Evolutionary conservation across 768 basidiomycete species (phyloP).

Genomic region (Naganishia friedmannii): DNA sequence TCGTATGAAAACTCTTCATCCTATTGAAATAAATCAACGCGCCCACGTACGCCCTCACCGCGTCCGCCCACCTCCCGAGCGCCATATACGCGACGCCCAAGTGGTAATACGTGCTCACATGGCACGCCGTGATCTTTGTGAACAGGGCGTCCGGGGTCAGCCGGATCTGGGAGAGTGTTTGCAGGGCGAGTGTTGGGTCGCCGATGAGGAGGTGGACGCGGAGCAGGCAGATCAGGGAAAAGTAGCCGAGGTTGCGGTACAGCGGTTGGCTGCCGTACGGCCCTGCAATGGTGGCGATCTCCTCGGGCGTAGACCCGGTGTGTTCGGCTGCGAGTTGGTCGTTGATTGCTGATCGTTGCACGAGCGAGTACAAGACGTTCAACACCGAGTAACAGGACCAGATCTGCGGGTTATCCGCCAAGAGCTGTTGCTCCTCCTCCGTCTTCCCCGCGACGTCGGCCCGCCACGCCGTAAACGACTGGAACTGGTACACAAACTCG

Average conservation of each 20-base stretch:
- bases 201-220: conserved; percentile 94
- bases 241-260: conserved; percentile 94
- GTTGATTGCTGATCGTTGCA: conserved; percentile 94
- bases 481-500: conserved; percentile 85
- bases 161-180: conserved; percentile 91
- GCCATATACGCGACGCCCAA: conserved; percentile 96
- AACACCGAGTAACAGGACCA: conserved; percentile 98
- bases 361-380: conserved; percentile 95
- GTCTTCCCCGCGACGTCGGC: conserved; percentile 74
- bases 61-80: conserved; percentile 90
- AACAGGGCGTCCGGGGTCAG: conserved; percentile 89
- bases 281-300: conserved; percentile 78
- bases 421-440: conserved; percentile 76
- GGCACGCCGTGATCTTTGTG: conserved; percentile 92
- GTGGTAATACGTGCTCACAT: conserved; percentile 85
- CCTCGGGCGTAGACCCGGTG: conserved; percentile 73
- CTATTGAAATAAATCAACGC: conserved; percentile 93
- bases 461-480: conserved; percentile 89
- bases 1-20: conserved; percentile 93
- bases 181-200: conserved; percentile 73
- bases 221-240: conserved; percentile 89
- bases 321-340: conserved; percentile 83
- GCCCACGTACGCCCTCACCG: conserved; percentile 85
- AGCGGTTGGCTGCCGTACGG: conserved; percentile 87
- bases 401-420: conserved; percentile 58